These are phyloP conservation scores for Clavispora santaluciae DNA, from an alignment of 805 yeast genomes.

Conservation along the genomic window DNA sequence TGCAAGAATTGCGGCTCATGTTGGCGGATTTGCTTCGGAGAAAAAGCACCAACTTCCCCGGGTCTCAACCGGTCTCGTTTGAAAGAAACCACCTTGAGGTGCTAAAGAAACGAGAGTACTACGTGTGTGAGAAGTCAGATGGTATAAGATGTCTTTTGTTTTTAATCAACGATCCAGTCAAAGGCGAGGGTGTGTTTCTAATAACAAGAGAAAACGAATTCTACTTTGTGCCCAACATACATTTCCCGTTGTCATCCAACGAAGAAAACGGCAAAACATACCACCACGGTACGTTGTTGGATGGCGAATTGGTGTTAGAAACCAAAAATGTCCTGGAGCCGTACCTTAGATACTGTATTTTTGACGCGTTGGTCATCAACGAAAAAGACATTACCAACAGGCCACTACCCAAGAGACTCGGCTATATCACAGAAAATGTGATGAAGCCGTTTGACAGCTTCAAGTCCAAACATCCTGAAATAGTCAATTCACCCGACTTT, in stretches of 20 bases:
- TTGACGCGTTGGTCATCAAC: constrained; percentile 85
- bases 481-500: constrained; percentile 55
- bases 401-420: constrained; percentile 74
- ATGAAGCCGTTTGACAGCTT: constrained; percentile 77
- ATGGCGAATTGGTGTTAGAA: constrained; percentile 88
- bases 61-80: constrained; percentile 94
- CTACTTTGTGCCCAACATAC: constrained; percentile 74
- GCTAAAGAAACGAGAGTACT: constrained; percentile 68
- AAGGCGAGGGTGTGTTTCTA: constrained; percentile 84
- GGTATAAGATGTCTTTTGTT: constrained; percentile 83
- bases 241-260: constrained; percentile 59
- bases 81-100: constrained; percentile 65
- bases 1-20: constrained; percentile 60
- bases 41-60: constrained; percentile 65
- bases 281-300: constrained; percentile 86
- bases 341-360: constrained; percentile 69
- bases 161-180: constrained; percentile 59
- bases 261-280: constrained; percentile 48
- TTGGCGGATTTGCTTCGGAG: constrained; percentile 60
- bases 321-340: constrained; percentile 52
- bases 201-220: constrained; percentile 88
- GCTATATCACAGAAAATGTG: constrained; percentile 76
- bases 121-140: constrained; percentile 94
- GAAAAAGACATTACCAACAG: constrained; percentile 66
- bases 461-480: constrained; percentile 65